Percentiles rank a stretch among this genome's conserved stretches.
Conservation (phyloP, 2,329 filamentous ascomycete genomes). For the Trichoderma sp. region DNA sequence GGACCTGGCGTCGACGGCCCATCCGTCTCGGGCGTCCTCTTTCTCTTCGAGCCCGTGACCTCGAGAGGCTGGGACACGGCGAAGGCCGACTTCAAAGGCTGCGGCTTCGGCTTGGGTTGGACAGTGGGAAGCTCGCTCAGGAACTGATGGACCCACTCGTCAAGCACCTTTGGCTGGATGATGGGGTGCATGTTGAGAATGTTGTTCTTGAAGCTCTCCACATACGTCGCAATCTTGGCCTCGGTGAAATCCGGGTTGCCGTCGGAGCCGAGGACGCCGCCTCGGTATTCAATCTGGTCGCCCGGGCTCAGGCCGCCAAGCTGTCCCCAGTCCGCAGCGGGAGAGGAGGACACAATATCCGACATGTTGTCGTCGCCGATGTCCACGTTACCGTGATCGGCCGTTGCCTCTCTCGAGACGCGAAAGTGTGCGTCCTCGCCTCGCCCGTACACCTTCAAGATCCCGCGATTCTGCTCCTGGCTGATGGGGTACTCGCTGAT, state of each 20-base stretch:
- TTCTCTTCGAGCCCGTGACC: slow-evolving; percentile 53
- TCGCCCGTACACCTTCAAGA: slow-evolving; percentile 74
- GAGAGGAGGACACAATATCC: slow-evolving; percentile 57
- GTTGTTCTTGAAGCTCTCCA: slow-evolving; percentile 60
- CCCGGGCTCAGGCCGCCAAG: slow-evolving; percentile 55
- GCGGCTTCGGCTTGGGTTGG: slow-evolving; percentile 35
- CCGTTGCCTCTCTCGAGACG: slow-evolving; percentile 42
- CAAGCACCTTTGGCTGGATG: slow-evolving; percentile 56
- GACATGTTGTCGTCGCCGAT: slow-evolving; percentile 51
- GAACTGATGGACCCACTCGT: slow-evolving; percentile 57
- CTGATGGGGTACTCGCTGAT: slow-evolving; percentile 75
- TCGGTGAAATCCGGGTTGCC: slow-evolving; percentile 59
- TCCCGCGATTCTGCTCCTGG: slow-evolving; percentile 71
- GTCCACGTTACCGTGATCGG: slow-evolving; percentile 45
- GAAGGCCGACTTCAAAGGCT: slow-evolving; percentile 39
- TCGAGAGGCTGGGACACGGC: slow-evolving; percentile 39
- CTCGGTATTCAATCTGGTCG: slow-evolving; percentile 45
- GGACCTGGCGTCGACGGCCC: slow-evolving; percentile 37
- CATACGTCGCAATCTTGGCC: slow-evolving; percentile 54
- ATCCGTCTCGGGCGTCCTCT: slow-evolving; percentile 54
- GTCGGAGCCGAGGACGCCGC: slow-evolving; percentile 45
- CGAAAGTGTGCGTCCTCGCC: slow-evolving; percentile 65
- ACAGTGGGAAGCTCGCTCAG: slow-evolving; percentile 50
- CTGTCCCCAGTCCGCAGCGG: slow-evolving; percentile 62
- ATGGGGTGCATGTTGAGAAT: slow-evolving; percentile 69